Base-by-base conservation (phyloP, 345 rosid species). In the Melastoma malabathricum region DNA sequence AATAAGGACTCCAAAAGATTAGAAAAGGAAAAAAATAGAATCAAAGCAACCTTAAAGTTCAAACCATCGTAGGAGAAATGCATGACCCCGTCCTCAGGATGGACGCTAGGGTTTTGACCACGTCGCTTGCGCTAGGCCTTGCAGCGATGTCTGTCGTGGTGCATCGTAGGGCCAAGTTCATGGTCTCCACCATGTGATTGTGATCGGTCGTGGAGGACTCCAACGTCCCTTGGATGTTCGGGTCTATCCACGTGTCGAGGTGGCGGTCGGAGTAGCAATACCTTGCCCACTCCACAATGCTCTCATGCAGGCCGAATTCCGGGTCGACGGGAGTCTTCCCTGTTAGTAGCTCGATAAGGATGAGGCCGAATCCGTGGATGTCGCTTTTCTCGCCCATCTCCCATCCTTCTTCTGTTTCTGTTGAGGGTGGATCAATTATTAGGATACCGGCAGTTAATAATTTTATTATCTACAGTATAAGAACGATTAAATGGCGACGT, bases 81-180 rank as follows among this genome's bases (percentile, higher is more conserved):
- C 73, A 76, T 44, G 82, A 63, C 48, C 61, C 65, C 46, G 61
- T 61, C 45, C 63, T 58, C 47, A 64, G 63, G 47, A 61, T 58
- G 50, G 81, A 64, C 43, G 70, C 69, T 49, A 89, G 69, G 66
- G 77, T 66, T 69, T 75, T 73, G 19, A 59, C 59, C 16, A 79
- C 69, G 10, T 73, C 65, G 19, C 57, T 61, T 7, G 80, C 82
- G 44, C 66, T 69, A 6, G 94, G 95, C 29, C 95, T 75, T 23
- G 83, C 84, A 4, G 62, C 58, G 13, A 88, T 87, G 60, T 83
- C 88, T 1, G 57, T 59, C 7, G 72, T 76, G 9, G 82, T 89
- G 81, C 95, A 89, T 0, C 64, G 80, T 13, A 89, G 70, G 52
- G 94, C 95, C 47, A 89, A 59, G 57, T 73, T 78, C 86, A 83